These are phyloP conservation scores for Pseudogymnoascus sp. DNA, from an alignment of 2,329 filamentous ascomycete genomes.

Conservation along the genomic window DNA sequence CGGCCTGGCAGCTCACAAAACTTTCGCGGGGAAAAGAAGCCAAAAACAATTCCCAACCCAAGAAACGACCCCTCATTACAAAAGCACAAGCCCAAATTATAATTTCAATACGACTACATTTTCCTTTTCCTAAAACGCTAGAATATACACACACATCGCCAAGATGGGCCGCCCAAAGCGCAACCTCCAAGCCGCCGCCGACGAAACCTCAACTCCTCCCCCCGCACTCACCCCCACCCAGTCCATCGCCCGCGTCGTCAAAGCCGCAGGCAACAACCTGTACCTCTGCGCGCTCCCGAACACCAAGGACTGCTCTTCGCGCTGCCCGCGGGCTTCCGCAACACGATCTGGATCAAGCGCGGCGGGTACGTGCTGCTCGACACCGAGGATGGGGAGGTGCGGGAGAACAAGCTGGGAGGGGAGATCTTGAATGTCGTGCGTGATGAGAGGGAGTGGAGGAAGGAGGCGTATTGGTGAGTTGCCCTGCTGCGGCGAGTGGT, in stretches of 20 bases:
- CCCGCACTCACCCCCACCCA: slow-evolving; percentile 53
- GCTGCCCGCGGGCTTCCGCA: slow-evolving; percentile 78
- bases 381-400: slow-evolving; percentile 54
- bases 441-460: slow-evolving; percentile 88
- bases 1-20: slow-evolving; percentile 1
- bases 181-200: slow-evolving; percentile 68
- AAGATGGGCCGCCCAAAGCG: slow-evolving; percentile 70
- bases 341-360: slow-evolving; percentile 87
- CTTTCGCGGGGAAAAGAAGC: neutral
- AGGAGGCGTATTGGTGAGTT: slow-evolving; percentile 73
- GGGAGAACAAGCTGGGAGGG: slow-evolving; percentile 72
- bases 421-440: slow-evolving; percentile 91
- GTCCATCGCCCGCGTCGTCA: slow-evolving; percentile 68
- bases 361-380: slow-evolving; percentile 84
- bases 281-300: slow-evolving; percentile 72
- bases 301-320: slow-evolving; percentile 65
- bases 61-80: neutral
- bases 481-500: neutral
- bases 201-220: slow-evolving; percentile 59
- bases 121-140: neutral
- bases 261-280: slow-evolving; percentile 81
- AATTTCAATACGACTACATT: neutral
- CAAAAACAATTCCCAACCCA: neutral
- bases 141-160: neutral
- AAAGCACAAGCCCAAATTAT: neutral